Evolutionary conservation across 441 rosid genomes (phyloP).

Genomic region (Aquilaria agallochum): DNA sequence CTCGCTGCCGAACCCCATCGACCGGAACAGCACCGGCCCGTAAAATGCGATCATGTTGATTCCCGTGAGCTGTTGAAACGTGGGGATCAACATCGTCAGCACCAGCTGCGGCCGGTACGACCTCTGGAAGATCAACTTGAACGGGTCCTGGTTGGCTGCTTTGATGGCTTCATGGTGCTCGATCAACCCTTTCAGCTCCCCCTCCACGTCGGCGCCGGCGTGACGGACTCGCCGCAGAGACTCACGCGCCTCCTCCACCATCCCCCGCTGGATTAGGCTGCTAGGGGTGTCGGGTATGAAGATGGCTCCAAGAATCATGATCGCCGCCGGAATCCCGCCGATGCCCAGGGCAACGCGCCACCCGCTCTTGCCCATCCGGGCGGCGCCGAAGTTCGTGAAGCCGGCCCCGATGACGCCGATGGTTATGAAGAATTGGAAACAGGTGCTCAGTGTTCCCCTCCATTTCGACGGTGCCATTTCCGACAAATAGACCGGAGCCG

Average conservation of each 20-base stretch:
- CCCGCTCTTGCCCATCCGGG: background rate
- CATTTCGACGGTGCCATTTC: slow-evolving; percentile 16
- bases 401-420: background rate
- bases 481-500: slow-evolving; percentile 9
- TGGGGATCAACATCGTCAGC: slow-evolving; percentile 1
- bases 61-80: slow-evolving; percentile 8
- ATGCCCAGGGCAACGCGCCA: slow-evolving; percentile 11
- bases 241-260: slow-evolving; percentile 9
- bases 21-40: background rate
- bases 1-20: background rate
- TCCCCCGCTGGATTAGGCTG: slow-evolving; percentile 17
- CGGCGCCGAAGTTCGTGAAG: background rate
- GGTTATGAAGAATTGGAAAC: slow-evolving; percentile 1
- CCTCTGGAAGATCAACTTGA: slow-evolving; percentile 6
- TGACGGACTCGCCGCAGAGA: slow-evolving; percentile 6
- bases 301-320: slow-evolving; percentile 7
- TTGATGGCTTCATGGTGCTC: slow-evolving; percentile 2
- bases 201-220: background rate
- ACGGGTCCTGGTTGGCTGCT: slow-evolving; percentile 1
- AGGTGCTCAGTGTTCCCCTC: slow-evolving; percentile 7
- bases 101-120: slow-evolving; percentile 13
- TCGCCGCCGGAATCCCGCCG: background rate
- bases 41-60: background rate
- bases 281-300: slow-evolving; percentile 17
- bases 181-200: slow-evolving; percentile 6